These are phyloP conservation scores for Claviceps quebecensis DNA, from an alignment of 2,329 filamentous ascomycete genomes.

Conservation along the genomic window DNA sequence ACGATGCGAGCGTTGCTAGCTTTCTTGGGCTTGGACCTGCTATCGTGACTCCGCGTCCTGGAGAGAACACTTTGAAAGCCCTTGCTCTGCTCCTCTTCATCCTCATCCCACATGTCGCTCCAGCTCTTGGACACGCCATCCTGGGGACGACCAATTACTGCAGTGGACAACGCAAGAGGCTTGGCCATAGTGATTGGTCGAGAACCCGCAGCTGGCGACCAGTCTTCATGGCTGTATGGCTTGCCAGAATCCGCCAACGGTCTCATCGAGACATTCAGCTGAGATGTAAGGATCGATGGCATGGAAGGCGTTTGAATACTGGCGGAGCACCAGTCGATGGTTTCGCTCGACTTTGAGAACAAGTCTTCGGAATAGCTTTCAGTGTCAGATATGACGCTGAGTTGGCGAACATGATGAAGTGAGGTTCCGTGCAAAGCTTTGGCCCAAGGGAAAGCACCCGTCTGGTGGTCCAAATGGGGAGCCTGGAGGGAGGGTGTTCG, in stretches of 20 bases:
- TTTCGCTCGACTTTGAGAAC: slow-evolving; percentile 64
- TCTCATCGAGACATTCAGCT: slow-evolving; percentile 67
- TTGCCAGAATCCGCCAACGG: slow-evolving; percentile 46
- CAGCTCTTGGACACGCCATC: slow-evolving; percentile 92
- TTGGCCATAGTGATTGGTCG: slow-evolving; percentile 70
- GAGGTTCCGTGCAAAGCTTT: slow-evolving; percentile 72
- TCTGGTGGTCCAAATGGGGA: slow-evolving; percentile 53
- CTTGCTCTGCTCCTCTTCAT: slow-evolving; percentile 53
- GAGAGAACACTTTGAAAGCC: slow-evolving; percentile 53
- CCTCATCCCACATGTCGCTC: slow-evolving; percentile 97
- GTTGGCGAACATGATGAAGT: slow-evolving; percentile 55
- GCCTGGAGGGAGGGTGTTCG: slow-evolving; percentile 91
- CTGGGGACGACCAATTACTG: slow-evolving; percentile 64
- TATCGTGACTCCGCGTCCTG: slow-evolving; percentile 68
- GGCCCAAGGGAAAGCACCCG: slow-evolving; percentile 83
- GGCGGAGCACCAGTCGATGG: slow-evolving; percentile 64
- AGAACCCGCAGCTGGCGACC: slow-evolving; percentile 49
- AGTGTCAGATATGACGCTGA: slow-evolving; percentile 74
- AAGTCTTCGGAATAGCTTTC: slow-evolving; percentile 73
- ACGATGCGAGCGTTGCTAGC: slow-evolving; percentile 10
- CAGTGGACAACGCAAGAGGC: slow-evolving; percentile 54
- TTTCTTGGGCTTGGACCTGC: slow-evolving; percentile 26
- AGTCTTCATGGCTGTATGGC: slow-evolving; percentile 24
- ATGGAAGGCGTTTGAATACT: slow-evolving; percentile 67
- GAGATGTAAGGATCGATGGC: slow-evolving; percentile 73